A percentile compares a stretch with the other conserved stretches of the same genome.
phyloP scores from a whole-genome alignment of 169 alveolate genomes.

The Condylostoma magnum region DNA sequence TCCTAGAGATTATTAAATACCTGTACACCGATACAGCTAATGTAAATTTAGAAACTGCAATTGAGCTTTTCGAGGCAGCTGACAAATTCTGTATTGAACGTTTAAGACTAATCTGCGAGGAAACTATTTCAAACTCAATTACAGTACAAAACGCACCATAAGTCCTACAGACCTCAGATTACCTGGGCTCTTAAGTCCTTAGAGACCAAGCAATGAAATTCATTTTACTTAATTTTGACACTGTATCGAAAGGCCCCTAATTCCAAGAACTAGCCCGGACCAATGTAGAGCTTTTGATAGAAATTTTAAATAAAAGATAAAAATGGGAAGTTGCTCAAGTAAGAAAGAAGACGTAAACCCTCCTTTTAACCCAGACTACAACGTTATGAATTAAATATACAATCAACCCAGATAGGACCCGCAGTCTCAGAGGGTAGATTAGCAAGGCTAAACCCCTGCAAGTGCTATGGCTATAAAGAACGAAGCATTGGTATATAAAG shows the following conservation, averaged over 20 bases:
- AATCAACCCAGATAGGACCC: too few relatives aligned
- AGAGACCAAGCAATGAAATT: conserved; percentile 44
- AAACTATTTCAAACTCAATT: conserved; percentile 56
- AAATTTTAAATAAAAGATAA: conserved; percentile 39
- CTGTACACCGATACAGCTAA: conserved; percentile 67
- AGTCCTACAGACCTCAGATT: conserved; percentile 44
- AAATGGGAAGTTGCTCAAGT: too few relatives aligned
- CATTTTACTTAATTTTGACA: conserved; percentile 44
- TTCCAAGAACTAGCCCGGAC: conserved; percentile 65
- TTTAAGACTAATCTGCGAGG: conserved; percentile 65
- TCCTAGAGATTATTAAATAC: conserved; percentile 51
- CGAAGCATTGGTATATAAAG: too few relatives aligned
- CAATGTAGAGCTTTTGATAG: conserved; percentile 59
- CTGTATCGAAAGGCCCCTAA: conserved; percentile 39
- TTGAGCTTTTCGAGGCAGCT: conserved; percentile 79
- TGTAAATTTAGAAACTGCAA: conserved; percentile 51
- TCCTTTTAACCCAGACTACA: too few relatives aligned
- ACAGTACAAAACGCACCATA: conserved; percentile 55
- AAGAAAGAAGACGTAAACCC: too few relatives aligned
- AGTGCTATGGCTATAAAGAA: too few relatives aligned
- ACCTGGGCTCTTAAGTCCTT: conserved; percentile 33
- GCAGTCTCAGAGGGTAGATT: too few relatives aligned
- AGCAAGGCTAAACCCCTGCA: too few relatives aligned
- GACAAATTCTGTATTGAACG: conserved; percentile 72
- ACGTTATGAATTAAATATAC: too few relatives aligned